phyloP scores from a whole-genome alignment of 106 monocot species.

The Dendrobium catenatum region DNA sequence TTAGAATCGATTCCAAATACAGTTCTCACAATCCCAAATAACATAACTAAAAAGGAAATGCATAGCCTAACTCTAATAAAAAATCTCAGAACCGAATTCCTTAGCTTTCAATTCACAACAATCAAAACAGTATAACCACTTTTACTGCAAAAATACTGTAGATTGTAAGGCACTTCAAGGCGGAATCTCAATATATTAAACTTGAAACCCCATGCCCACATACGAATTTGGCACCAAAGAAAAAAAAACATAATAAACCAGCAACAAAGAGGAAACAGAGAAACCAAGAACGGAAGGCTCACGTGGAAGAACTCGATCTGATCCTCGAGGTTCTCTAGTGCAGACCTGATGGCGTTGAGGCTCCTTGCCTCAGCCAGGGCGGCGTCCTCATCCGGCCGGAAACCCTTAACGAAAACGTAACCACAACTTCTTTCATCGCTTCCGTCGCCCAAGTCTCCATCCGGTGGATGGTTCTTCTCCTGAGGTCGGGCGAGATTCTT shows the following conservation, averaged over 20 bases:
- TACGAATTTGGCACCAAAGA: not conserved
- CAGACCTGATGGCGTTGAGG: constrained; percentile 44
- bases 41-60: not conserved
- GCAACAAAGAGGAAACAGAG: not conserved
- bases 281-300: constrained; percentile 10
- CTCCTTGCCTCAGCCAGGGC: constrained; percentile 53
- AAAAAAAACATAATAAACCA: not conserved
- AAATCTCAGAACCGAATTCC: not conserved
- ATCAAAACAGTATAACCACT: not conserved
- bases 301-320: constrained; percentile 69
- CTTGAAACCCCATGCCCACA: not conserved
- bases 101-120: not conserved
- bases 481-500: constrained; percentile 8
- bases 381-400: constrained; percentile 11
- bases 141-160: not conserved
- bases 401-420: constrained; percentile 22
- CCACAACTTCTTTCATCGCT: constrained; percentile 10
- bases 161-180: not conserved
- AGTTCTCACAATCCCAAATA: not conserved
- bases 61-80: not conserved
- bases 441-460: not conserved
- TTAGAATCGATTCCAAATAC: not conserved
- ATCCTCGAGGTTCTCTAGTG: constrained; percentile 65
- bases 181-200: not conserved
- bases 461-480: not conserved